Base-by-base conservation (phyloP, 139 green algal species). In the Chlamydomonas schloesseri region DNA sequence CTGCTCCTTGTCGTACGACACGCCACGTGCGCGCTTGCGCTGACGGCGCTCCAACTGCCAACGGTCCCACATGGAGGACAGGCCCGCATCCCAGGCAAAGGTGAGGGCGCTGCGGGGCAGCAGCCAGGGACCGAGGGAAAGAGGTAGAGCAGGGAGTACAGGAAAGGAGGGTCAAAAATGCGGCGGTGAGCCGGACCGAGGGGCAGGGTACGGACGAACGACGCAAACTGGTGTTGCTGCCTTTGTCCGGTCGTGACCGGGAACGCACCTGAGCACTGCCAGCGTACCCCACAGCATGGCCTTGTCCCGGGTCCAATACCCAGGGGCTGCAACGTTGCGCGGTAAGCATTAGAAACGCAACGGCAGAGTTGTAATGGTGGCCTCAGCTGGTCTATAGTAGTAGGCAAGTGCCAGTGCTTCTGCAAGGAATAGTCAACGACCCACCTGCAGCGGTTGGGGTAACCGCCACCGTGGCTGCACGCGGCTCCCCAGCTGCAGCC, bases 1-100 rank as follows among this genome's bases (percentile, higher is more conserved):
- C 36, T 72, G 58, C 60, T 60, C 36, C 36, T 31, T 46, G 23
- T n/a, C 36, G 36, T 55, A 83, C 58, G 42, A 8, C 3, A 67
- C 58, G 13, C 64, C 78, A 8, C 64, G 64, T 9, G 78, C 78
- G 31, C 78, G 78, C 64, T 84, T 73, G 23, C n/a, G 42, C 64
- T 75, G 78, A 1, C 78, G 78, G 11, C 78, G 78, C 64, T 84
- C 64, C 78, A 84, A 18, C 64, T 75, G 58, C 46, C 64, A 65
- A 21, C 78, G 62, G 78, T 84, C 78, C 78, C 78, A 84, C 28
- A n/a, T n/a, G 29, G 26, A 64, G 6, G 62, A 65, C 29, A 65
- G 29, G 64, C 78, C 74, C 33, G 42, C 33, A 64, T 84, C 78
- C 78, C 78, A 84, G 6, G 78, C 62, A 26, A 84, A 75, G 11